Percentiles rank a stretch among this genome's conserved stretches.
phyloP scores from a whole-genome alignment of 768 basidiomycete species.

The Pleurotus giganteus region DNA sequence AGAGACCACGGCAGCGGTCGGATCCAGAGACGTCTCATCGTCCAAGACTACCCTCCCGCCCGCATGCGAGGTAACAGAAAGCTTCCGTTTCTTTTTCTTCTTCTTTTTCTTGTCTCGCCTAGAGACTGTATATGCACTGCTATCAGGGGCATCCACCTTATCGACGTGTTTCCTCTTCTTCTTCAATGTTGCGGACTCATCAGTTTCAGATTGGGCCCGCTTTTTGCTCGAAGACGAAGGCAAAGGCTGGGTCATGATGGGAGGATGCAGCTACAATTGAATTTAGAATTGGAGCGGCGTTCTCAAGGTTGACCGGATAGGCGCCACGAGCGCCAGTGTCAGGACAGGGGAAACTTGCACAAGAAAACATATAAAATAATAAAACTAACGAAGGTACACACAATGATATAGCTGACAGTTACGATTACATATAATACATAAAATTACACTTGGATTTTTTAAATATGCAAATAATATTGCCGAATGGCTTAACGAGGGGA shows the following conservation, averaged over 20 bases:
- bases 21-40: neutral
- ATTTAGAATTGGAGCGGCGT: too few species aligned
- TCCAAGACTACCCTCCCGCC: neutral
- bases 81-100: conserved; percentile 7
- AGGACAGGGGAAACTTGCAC: too few species aligned
- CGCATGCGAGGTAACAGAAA: neutral
- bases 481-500: neutral
- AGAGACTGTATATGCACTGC: neutral
- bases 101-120: conserved; percentile 3
- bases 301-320: too few species aligned
- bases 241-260: conserved; percentile 4
- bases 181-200: neutral
- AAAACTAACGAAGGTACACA: too few species aligned
- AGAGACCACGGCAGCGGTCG: neutral
- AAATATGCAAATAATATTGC: too few species aligned
- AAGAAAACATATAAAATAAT: too few species aligned
- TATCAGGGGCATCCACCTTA: neutral
- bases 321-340: too few species aligned
- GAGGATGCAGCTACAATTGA: too few species aligned
- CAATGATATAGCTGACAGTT: neutral
- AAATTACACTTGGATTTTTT: neutral
- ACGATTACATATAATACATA: neutral
- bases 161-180: conserved; percentile 3
- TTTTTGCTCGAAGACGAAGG: conserved; percentile 4
- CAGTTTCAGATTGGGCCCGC: neutral